phyloP scores from a whole-genome alignment of 352 stramenopile genomes.

The Pythium coloratum region DNA sequence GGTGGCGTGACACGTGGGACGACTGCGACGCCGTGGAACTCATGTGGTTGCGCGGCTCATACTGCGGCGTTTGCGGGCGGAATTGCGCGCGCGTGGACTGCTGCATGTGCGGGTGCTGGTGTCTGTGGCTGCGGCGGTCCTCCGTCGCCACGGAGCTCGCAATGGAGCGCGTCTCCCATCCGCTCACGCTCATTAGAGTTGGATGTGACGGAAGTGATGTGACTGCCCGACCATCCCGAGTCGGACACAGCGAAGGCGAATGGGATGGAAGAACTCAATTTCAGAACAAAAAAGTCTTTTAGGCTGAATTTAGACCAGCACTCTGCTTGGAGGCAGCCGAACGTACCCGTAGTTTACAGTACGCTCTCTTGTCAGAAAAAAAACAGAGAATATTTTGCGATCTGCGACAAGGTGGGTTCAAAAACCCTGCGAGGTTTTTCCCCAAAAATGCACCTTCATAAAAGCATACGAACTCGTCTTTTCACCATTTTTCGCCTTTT shows the following conservation, averaged over 20 bases:
- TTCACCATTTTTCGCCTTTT: too few relatives aligned
- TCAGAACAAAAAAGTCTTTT: not conserved
- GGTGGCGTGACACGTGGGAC: conserved; percentile 5
- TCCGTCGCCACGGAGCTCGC: conserved; percentile 19
- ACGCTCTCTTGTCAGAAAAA: not conserved
- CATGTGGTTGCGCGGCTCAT: conserved; percentile 7
- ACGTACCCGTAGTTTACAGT: not conserved
- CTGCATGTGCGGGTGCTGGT: not conserved
- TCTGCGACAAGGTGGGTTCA: not conserved
- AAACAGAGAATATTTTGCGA: not conserved
- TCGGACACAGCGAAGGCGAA: not conserved
- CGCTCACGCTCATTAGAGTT: conserved; percentile 18
- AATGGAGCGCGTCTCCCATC: conserved; percentile 23
- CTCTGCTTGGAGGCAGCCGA: conserved; percentile 1
- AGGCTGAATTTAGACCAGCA: conserved; percentile 14
- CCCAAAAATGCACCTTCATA: not conserved
- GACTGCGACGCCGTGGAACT: conserved; percentile 14
- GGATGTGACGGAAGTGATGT: not conserved
- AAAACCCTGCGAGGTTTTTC: not conserved
- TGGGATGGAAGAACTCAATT: not conserved
- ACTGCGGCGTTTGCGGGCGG: conserved; percentile 1
- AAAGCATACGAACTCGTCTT: not conserved
- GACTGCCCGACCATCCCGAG: not conserved
- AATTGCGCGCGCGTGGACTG: not conserved
- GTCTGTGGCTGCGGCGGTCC: conserved; percentile 6